Evolutionary conservation across 768 basidiomycete genomes (phyloP).

Genomic region (Clitopilus hobsonii): DNA sequence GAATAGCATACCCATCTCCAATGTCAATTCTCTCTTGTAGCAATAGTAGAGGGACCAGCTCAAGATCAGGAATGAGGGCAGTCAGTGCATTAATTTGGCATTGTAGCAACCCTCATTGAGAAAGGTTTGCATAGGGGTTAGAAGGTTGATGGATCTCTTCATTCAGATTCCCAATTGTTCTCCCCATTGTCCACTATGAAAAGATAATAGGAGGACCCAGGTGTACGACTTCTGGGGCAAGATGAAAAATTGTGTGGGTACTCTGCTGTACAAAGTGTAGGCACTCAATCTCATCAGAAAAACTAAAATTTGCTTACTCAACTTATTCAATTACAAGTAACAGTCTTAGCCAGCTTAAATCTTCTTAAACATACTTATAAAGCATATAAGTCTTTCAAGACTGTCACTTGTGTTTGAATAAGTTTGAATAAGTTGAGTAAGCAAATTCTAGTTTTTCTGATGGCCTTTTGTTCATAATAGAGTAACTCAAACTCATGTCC

Average conservation of each 20-base stretch:
- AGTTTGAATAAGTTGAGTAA: too few relatives aligned
- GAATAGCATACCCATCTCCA: not conserved
- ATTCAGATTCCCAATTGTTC: conserved; percentile 7
- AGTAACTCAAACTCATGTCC: conserved; percentile 27
- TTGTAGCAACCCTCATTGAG: not conserved
- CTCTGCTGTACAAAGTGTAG: conserved; percentile 30
- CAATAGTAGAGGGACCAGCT: not conserved
- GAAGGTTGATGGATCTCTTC: conserved; percentile 10
- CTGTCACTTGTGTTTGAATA: too few relatives aligned
- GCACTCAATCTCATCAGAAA: too few relatives aligned
- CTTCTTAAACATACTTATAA: too few relatives aligned
- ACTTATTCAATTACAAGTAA: too few relatives aligned
- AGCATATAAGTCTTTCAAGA: too few relatives aligned
- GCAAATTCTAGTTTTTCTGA: too few relatives aligned
- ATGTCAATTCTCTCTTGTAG: not conserved
- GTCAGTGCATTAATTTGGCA: conserved; percentile 8
- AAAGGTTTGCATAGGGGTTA: conserved; percentile 12
- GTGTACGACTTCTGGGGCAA: conserved; percentile 15
- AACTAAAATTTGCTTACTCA: too few relatives aligned
- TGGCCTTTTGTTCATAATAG: conserved; percentile 23
- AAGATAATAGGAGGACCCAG: conserved; percentile 15
- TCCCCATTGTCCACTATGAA: conserved; percentile 14
- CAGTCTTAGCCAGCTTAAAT: too few relatives aligned
- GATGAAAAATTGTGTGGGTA: conserved; percentile 26
- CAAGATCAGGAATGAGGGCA: conserved; percentile 5